Evolutionary conservation across 2,329 filamentous ascomycete genomes (phyloP), one percentile per base, ranked within the genome.

Genomic region (Penicillium janthinellum): DNA sequence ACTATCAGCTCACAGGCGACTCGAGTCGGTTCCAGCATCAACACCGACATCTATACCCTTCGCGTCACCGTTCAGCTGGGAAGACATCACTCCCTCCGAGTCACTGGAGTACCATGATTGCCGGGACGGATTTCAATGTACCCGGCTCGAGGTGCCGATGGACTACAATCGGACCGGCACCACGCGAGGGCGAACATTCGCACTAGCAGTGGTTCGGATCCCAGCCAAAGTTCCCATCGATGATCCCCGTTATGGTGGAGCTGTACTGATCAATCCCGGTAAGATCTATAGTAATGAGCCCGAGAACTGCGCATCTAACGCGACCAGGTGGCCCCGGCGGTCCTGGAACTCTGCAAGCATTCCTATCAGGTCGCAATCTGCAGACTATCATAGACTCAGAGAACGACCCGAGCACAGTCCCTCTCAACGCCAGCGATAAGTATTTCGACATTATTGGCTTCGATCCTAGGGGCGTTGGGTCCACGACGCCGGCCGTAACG

Each of bases 111-210:
- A 77, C 51, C 65, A 71, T 59, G 67, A 73, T 39, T 84, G 82
- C 68, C 82, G 78, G 57, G 73, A 74, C 57, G 76, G 72, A 4
- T 79, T 79, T 56, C 74, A 81, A 63, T 84, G 82, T 61, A 80
- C 82, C n/a, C 74, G 78, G 5, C 69, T 85, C 3, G 71, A 78
- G 48, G 75, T 84, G 0, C 83, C 82, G 0, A 76, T 84, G 68
- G 79, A 80, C 64, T 82, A 79, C 70, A 74, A 78, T 35, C 69
- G 70, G 4, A 66, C 68, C 0, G 72, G 78, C n/a, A 47, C 22
- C 39, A 65, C 71, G 38, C 39, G 73, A 45, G 60, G 71, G 15
- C 71, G 72, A 45, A 67, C 68, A 20, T 73, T 81, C 20, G 73
- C 73, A 2, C 63, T 84, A 28, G 81, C 81, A 3, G 69, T 84